Evolutionary conservation across 169 alveolate species (phyloP).

Genomic region (Eimeria sp.): DNA sequence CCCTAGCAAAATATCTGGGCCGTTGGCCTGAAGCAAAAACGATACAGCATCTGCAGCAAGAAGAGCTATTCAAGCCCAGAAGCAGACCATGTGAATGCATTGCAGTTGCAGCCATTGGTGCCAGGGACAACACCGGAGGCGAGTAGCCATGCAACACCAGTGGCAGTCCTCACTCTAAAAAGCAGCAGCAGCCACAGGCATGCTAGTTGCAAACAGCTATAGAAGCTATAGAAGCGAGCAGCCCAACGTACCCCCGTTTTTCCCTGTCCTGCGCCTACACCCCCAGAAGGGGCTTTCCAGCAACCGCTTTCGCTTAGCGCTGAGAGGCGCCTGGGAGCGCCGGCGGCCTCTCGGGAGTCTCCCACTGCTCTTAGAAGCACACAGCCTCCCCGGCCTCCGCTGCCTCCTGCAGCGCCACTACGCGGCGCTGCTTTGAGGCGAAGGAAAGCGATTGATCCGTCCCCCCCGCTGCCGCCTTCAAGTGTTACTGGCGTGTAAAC

Average conservation of each 20-base stretch:
- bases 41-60: not conserved
- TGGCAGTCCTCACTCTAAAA: not conserved
- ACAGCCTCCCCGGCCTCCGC: conserved; percentile 75
- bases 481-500: conserved; percentile 42
- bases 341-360: not conserved
- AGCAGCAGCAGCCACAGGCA: conserved; percentile 8
- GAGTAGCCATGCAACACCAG: conserved; percentile 2
- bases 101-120: not conserved
- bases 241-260: conserved; percentile 35
- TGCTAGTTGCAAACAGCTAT: not conserved
- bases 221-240: conserved; percentile 30
- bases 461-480: conserved; percentile 71
- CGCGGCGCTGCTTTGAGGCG: conserved; percentile 72
- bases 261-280: conserved; percentile 36
- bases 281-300: conserved; percentile 65
- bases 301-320: conserved; percentile 14
- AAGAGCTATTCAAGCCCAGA: not conserved
- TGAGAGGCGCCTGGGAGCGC: not conserved
- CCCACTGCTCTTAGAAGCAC: conserved; percentile 62
- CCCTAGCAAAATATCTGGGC: conserved; percentile 52
- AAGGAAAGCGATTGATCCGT: conserved; percentile 62
- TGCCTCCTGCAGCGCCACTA: conserved; percentile 72
- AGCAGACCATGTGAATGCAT: not conserved
- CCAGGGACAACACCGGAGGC: not conserved
- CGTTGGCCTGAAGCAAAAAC: conserved; percentile 18